Evolutionary conservation across 345 rosid species (phyloP).

Genomic region (Populus pruinosa): DNA sequence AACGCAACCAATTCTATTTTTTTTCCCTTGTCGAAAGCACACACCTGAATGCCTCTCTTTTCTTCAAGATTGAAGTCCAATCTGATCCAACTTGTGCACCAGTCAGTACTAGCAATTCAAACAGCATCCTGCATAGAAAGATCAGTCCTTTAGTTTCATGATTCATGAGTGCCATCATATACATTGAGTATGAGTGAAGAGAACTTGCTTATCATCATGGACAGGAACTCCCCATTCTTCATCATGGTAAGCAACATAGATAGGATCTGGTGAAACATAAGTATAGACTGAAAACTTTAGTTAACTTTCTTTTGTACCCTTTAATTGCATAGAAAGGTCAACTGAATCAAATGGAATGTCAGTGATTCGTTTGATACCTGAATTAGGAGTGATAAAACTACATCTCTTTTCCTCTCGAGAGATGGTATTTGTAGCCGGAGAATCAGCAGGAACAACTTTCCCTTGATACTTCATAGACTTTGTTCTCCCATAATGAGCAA

Average conservation of each 20-base stretch:
- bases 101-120: conserved; percentile 61
- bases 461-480: conserved; percentile 37
- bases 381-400: conserved; percentile 59
- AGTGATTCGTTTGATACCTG: conserved; percentile 34
- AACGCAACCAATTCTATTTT: neutral
- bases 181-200: neutral
- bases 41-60: conserved; percentile 51
- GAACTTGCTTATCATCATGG: conserved; percentile 57
- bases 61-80: conserved; percentile 75
- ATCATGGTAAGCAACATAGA: conserved; percentile 70
- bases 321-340: neutral
- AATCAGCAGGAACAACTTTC: conserved; percentile 24
- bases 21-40: neutral
- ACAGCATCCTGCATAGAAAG: conserved; percentile 39
- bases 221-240: conserved; percentile 83
- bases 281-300: neutral
- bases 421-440: neutral
- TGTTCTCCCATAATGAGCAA: conserved; percentile 66
- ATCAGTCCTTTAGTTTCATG: neutral
- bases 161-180: neutral
- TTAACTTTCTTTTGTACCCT: neutral
- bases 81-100: conserved; percentile 77
- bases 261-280: conserved; percentile 43
- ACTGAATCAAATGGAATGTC: neutral
- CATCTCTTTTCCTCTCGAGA: conserved; percentile 50